Evolutionary conservation across 495 filamentous ascomycete genomes (phyloP).

Genomic region (Penicillium cinerascens): DNA sequence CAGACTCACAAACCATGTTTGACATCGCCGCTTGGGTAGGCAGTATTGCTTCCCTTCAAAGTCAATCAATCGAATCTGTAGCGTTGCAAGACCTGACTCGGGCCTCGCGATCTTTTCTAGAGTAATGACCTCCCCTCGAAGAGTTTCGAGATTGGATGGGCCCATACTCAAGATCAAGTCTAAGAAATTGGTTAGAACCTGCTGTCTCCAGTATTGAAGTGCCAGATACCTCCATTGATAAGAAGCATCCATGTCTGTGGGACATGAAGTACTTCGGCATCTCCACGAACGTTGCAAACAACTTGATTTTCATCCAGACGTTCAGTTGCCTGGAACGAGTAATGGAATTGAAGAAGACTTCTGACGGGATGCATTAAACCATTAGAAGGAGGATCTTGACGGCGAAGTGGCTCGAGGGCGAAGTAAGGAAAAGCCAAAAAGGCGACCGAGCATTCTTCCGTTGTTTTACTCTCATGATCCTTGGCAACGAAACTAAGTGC

Average conservation of each 20-base stretch:
- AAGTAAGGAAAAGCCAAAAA: constrained; percentile 8
- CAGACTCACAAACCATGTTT: constrained; percentile 9
- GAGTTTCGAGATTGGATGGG: background rate
- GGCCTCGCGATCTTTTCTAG: constrained; percentile 1
- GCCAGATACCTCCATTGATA: background rate
- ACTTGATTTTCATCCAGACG: background rate
- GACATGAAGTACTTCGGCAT: constrained; percentile 2
- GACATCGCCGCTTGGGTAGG: background rate
- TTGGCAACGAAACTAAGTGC: constrained; percentile 1
- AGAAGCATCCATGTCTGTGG: constrained; percentile 8
- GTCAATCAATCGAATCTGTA: constrained; percentile 3
- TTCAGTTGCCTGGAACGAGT: constrained; percentile 3
- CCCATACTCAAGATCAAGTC: constrained; percentile 7
- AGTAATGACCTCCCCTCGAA: background rate
- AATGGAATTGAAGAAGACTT: constrained; percentile 11
- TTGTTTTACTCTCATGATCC: background rate
- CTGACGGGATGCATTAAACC: constrained; percentile 2
- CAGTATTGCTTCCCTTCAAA: constrained; percentile 6
- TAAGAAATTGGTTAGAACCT: background rate
- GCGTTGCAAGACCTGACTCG: background rate
- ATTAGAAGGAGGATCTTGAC: background rate
- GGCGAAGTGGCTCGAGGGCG: background rate
- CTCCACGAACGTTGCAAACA: background rate
- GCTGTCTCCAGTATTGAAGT: background rate
- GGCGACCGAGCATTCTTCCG: constrained; percentile 1